These are phyloP conservation scores for Capsicum pubescens DNA, from an alignment of 257 asterid genomes.

Conservation along the genomic window DNA sequence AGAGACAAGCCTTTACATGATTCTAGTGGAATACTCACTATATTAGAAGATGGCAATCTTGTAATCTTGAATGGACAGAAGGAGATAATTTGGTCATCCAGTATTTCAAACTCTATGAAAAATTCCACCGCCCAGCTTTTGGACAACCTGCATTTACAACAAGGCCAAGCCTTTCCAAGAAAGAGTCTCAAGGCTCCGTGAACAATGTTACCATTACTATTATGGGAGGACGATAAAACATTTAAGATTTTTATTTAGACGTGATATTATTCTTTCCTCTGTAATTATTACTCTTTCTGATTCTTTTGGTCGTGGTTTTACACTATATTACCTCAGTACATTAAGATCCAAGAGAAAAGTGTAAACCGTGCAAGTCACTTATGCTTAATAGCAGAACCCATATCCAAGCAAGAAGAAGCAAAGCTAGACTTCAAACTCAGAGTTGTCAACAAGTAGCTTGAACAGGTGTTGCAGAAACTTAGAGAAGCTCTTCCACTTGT, in stretches of 20 bases:
- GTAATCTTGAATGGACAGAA: no score
- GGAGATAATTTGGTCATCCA: no score
- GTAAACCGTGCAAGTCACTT: not conserved
- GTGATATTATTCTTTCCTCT: not conserved
- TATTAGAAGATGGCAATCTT: no score
- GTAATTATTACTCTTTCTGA: not conserved
- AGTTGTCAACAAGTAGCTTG: constrained; percentile 8
- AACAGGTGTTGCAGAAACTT: not conserved
- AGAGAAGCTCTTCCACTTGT: not conserved
- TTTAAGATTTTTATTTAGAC: not conserved
- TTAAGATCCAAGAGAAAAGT: not conserved
- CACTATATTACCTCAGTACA: not conserved
- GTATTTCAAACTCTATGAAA: no score
- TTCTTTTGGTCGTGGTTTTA: not conserved
- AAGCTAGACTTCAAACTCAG: not conserved
- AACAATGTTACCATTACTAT: constrained; percentile 49
- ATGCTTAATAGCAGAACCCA: not conserved
- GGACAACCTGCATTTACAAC: constrained; percentile 40
- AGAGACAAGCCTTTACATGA: no score
- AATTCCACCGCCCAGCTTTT: no score
- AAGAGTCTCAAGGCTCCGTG: constrained; percentile 41
- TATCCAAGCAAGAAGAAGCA: constrained; percentile 22
- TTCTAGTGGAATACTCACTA: no score
- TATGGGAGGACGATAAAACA: constrained; percentile 50
- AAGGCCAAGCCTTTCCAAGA: constrained; percentile 32